Conservation (phyloP, 495 filamentous ascomycete genomes). For the Neurospora pannonica region DNA sequence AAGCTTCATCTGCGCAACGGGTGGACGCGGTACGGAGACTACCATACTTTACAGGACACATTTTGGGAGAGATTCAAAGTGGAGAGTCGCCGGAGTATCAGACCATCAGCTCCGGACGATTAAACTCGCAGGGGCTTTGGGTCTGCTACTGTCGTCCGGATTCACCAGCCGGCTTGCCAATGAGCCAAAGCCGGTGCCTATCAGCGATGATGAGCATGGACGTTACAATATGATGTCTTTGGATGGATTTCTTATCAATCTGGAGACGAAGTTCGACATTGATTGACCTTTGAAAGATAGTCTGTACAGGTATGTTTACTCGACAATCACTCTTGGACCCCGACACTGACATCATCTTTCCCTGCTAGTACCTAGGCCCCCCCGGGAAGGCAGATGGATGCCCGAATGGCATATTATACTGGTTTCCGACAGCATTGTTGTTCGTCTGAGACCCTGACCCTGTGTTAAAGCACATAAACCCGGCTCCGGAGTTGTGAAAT, state of each 20-base stretch:
- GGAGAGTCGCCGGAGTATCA: constrained; percentile 22
- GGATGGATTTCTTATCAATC: constrained; percentile 30
- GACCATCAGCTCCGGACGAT: constrained; percentile 13
- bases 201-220: constrained; percentile 28
- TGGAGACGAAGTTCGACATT: constrained; percentile 19
- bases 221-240: constrained; percentile 30
- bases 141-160: constrained; percentile 25
- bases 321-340: background rate
- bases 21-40: constrained; percentile 30
- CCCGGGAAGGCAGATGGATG: background rate
- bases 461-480: background rate
- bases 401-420: constrained; percentile 9
- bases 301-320: too few relatives aligned
- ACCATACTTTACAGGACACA: constrained; percentile 18
- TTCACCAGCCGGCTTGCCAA: constrained; percentile 34
- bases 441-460: background rate
- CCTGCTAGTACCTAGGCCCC: background rate
- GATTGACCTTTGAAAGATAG: background rate
- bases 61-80: constrained; percentile 29
- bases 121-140: constrained; percentile 28
- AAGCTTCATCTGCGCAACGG: constrained; percentile 28
- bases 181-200: constrained; percentile 24
- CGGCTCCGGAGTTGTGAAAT: background rate
- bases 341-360: background rate
- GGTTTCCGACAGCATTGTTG: background rate